phyloP scores from a whole-genome alignment of 176 grass and related monocot genomes.

The Musa beccarii region DNA sequence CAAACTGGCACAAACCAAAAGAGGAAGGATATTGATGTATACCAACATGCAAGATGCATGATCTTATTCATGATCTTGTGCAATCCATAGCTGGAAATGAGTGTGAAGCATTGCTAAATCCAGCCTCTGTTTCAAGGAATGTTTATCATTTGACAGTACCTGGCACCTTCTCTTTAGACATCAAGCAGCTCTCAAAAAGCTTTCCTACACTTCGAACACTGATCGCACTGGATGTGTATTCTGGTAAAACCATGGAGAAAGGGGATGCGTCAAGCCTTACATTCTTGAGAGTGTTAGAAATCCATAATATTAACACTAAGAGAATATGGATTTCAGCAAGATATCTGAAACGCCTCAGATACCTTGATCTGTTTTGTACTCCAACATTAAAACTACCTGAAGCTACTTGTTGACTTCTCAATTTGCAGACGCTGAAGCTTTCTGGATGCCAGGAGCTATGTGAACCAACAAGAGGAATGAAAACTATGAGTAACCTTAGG shows the following conservation, averaged over 20 bases:
- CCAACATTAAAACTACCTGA: not conserved
- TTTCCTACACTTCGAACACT: not conserved
- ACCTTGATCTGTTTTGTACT: not conserved
- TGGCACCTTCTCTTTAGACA: not conserved
- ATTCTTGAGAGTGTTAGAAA: not conserved
- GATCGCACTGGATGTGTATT: not conserved
- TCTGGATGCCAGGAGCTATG: not conserved
- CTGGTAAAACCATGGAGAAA: not conserved
- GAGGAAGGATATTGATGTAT: not conserved
- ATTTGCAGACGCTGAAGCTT: slow-evolving; percentile 18
- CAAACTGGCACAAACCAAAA: not conserved
- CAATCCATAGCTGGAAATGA: not conserved
- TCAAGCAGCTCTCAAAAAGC: not conserved
- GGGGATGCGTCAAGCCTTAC: not conserved
- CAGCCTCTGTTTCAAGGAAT: not conserved
- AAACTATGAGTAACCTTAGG: slow-evolving; percentile 8
- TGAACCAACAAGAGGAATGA: slow-evolving; percentile 8
- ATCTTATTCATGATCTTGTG: slow-evolving; percentile 28
- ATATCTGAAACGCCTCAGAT: not conserved
- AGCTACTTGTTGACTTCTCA: not conserved
- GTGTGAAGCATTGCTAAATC: not conserved
- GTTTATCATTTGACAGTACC: not conserved
- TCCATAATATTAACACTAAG: not conserved
- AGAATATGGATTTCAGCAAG: not conserved
- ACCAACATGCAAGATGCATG: slow-evolving; percentile 10